phyloP scores from a whole-genome alignment of 805 yeast genomes.

The Lachancea cidri region DNA sequence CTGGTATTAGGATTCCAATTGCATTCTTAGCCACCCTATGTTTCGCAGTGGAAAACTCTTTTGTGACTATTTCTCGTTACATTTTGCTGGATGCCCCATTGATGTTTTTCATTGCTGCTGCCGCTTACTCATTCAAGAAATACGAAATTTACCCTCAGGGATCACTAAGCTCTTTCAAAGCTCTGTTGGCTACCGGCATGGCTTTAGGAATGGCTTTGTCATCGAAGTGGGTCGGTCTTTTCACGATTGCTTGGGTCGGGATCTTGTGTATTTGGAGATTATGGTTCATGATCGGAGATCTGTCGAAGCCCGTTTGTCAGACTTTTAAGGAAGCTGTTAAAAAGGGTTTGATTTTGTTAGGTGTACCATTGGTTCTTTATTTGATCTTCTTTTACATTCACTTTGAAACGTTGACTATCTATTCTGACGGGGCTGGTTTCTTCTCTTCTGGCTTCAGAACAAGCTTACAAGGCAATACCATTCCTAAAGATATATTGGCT shows the following conservation, averaged over 20 bases:
- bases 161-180: slow-evolving; percentile 49
- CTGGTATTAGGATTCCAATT: slow-evolving; percentile 64
- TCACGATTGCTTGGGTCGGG: slow-evolving; percentile 78
- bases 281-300: slow-evolving; percentile 72
- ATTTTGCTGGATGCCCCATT: slow-evolving; percentile 73
- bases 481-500: slow-evolving; percentile 55
- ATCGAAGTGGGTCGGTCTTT: slow-evolving; percentile 82
- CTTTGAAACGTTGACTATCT: slow-evolving; percentile 49
- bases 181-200: slow-evolving; percentile 58
- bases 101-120: slow-evolving; percentile 68
- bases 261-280: slow-evolving; percentile 51
- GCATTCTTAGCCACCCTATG: slow-evolving; percentile 52
- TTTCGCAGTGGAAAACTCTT: slow-evolving; percentile 61
- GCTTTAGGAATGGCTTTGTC: slow-evolving; percentile 70
- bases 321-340: slow-evolving; percentile 43
- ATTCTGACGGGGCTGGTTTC: slow-evolving; percentile 69
- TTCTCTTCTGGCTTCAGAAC: slow-evolving; percentile 70
- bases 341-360: slow-evolving; percentile 51
- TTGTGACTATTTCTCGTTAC: slow-evolving; percentile 66
- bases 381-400: slow-evolving; percentile 57
- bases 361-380: slow-evolving; percentile 55
- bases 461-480: slow-evolving; percentile 50
- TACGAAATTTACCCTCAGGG: slow-evolving; percentile 64
- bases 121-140: slow-evolving; percentile 60
- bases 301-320: slow-evolving; percentile 42